Percentiles rank a stretch among this genome's conserved stretches.
Conservation (phyloP, 2,329 filamentous ascomycete genomes). For the Parastagonospora avenae region DNA sequence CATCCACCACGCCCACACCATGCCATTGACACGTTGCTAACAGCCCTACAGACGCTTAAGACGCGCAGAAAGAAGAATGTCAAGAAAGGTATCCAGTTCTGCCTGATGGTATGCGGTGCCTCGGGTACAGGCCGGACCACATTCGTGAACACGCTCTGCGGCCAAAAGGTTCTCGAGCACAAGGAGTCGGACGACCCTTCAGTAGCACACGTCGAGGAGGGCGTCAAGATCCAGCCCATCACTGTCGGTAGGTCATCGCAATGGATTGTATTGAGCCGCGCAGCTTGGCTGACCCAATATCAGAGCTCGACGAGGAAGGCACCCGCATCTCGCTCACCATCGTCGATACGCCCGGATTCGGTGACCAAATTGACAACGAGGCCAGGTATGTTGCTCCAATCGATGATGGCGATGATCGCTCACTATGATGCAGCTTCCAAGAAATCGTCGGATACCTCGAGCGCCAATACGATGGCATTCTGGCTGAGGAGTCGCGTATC, state of each 20-base stretch:
- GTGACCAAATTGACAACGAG: slow-evolving; percentile 99
- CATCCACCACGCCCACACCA: slow-evolving; percentile 16
- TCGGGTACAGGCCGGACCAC: slow-evolving; percentile 98
- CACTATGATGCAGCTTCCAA: slow-evolving; percentile 71
- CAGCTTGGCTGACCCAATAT: neutral
- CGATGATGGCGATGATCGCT: slow-evolving; percentile 11
- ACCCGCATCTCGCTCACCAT: slow-evolving; percentile 98
- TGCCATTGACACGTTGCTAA: slow-evolving; percentile 33
- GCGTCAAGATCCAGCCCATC: slow-evolving; percentile 97
- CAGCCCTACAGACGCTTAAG: slow-evolving; percentile 60
- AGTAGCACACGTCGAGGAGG: slow-evolving; percentile 90
- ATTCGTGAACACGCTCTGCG: slow-evolving; percentile 99
- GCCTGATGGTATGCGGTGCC: slow-evolving; percentile 99
- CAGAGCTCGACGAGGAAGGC: slow-evolving; percentile 94
- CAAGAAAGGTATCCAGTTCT: slow-evolving; percentile 99
- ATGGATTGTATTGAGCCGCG: neutral
- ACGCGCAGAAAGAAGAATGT: slow-evolving; percentile 99
- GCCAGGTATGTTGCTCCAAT: slow-evolving; percentile 68
- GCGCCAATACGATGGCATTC: slow-evolving; percentile 98
- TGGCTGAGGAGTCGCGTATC: slow-evolving; percentile 98
- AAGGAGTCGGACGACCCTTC: slow-evolving; percentile 92
- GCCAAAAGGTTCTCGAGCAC: slow-evolving; percentile 85
- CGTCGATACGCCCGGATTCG: slow-evolving; percentile 97
- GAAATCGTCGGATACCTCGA: slow-evolving; percentile 99
- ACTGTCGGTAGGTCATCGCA: slow-evolving; percentile 76